A percentile compares a stretch with the other conserved stretches of the same genome.
These are phyloP conservation scores for Clarireedia paspali DNA, from an alignment of 2,329 filamentous ascomycete genomes.

Conservation along the genomic window DNA sequence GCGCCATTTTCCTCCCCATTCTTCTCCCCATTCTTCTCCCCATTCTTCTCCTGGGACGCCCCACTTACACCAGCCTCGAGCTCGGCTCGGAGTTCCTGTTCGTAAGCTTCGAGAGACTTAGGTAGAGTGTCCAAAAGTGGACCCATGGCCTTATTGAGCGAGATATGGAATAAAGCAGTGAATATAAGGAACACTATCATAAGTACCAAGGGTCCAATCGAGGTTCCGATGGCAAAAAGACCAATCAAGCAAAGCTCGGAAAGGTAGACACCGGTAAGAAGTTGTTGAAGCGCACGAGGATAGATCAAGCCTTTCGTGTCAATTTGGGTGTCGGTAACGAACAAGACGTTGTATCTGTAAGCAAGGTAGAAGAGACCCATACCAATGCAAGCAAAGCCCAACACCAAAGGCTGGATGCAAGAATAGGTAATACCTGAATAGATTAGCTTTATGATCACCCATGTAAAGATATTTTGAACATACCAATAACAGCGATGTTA, in stretches of 20 bases:
- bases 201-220: conserved; percentile 61
- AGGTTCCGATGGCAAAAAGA: conserved; percentile 64
- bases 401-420: conserved; percentile 76
- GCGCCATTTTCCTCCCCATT: conserved; percentile 8
- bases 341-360: conserved; percentile 86
- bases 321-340: conserved; percentile 72
- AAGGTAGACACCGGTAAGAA: conserved; percentile 78
- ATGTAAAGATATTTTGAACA: conserved; percentile 25
- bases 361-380: conserved; percentile 78
- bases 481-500: conserved; percentile 72
- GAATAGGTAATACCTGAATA: conserved; percentile 67
- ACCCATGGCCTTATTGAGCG: conserved; percentile 62
- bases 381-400: conserved; percentile 73
- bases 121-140: conserved; percentile 63
- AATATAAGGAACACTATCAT: conserved; percentile 73
- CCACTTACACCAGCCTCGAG: conserved; percentile 15
- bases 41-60: conserved; percentile 20
- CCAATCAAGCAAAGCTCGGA: conserved; percentile 77
- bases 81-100: conserved; percentile 33
- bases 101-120: conserved; percentile 50
- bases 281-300: conserved; percentile 77
- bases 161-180: conserved; percentile 67
- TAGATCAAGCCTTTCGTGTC: conserved; percentile 88
- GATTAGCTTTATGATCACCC: background rate
- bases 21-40: conserved; percentile 17